phyloP scores from a whole-genome alignment of 2,329 filamentous ascomycete species.

The Grosmannia clavigera region DNA sequence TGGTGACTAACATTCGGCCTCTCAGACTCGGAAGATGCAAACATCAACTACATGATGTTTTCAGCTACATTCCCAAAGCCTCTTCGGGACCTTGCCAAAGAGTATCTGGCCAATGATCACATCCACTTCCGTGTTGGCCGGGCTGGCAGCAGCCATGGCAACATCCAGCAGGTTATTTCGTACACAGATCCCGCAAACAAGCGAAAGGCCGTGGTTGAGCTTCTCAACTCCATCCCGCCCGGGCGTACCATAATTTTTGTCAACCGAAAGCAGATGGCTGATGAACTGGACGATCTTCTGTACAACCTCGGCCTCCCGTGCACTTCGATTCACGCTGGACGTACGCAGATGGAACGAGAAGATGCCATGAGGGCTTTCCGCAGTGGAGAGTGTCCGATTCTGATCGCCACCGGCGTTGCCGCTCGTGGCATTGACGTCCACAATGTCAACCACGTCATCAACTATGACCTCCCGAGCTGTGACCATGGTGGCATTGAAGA shows the following conservation, averaged over 20 bases:
- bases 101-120: constrained; percentile 61
- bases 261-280: constrained; percentile 66
- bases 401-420: constrained; percentile 77
- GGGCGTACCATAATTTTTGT: constrained; percentile 81
- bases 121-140: constrained; percentile 79
- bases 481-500: constrained; percentile 81
- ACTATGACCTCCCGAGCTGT: constrained; percentile 70
- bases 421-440: constrained; percentile 82
- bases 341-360: constrained; percentile 83
- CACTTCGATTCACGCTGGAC: constrained; percentile 78
- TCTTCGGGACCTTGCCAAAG: constrained; percentile 62
- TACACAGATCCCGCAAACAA: constrained; percentile 56
- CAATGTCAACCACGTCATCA: constrained; percentile 84
- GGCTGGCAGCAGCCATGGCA: constrained; percentile 67
- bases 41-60: constrained; percentile 67
- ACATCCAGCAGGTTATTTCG: constrained; percentile 70
- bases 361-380: constrained; percentile 83
- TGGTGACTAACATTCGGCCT: not conserved
- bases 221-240: constrained; percentile 58
- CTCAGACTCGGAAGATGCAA: constrained; percentile 61
- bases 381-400: constrained; percentile 58
- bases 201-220: constrained; percentile 55
- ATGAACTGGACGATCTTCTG: constrained; percentile 77
- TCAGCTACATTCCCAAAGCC: constrained; percentile 85
- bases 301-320: constrained; percentile 70